Evolutionary conservation across 345 rosid species (phyloP).

Genomic region (Eutrema japonicum): DNA sequence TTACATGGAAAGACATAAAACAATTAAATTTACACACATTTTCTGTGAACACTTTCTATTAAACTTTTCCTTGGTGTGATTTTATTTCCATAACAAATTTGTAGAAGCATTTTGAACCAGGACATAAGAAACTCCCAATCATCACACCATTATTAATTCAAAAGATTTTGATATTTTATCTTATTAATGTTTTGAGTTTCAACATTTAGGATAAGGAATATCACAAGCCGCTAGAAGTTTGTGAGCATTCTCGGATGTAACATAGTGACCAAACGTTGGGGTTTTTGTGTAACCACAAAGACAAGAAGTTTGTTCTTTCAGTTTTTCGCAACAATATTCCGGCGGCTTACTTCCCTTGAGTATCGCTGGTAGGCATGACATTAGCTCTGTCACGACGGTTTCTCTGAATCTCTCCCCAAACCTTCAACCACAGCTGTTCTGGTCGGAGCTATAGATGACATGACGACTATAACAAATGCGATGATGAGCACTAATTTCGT

Average conservation of each 20-base stretch:
- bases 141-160: neutral
- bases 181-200: neutral
- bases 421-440: neutral
- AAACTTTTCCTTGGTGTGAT: neutral
- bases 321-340: constrained; percentile 48
- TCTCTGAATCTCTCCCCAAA: neutral
- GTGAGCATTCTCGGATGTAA: constrained; percentile 49
- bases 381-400: constrained; percentile 49
- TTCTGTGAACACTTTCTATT: neutral
- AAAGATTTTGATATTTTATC: neutral
- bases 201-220: constrained; percentile 52
- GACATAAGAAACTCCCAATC: neutral
- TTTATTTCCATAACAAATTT: neutral
- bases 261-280: constrained; percentile 47
- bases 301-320: constrained; percentile 62
- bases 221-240: constrained; percentile 48
- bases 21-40: neutral
- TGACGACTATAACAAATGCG: neutral
- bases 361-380: constrained; percentile 49
- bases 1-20: neutral
- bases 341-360: constrained; percentile 41
- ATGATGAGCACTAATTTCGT: neutral
- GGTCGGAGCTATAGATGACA: neutral
- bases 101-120: neutral
- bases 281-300: constrained; percentile 55